Base-by-base conservation (phyloP, 768 basidiomycete species). In the Leccinum boreale region DNA sequence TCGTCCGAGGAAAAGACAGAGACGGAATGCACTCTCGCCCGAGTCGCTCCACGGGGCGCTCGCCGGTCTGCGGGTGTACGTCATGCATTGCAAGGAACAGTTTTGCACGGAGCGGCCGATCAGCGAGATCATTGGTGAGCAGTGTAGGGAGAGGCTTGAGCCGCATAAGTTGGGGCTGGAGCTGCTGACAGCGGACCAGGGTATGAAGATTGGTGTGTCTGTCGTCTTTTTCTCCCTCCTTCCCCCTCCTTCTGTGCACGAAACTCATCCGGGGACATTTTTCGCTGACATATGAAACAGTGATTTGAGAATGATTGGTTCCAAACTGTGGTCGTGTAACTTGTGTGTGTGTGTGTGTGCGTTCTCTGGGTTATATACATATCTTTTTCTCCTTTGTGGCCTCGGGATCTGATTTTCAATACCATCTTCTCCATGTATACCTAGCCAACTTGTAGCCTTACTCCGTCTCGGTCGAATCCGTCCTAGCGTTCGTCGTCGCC, bases 71-170 rank as follows among this genome's bases (percentile, higher is more conserved):
- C 76, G 78, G 29, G 78, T 97, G n/a, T 92, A 83, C 69, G 76
- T 97, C 55, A 91, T 84, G 44, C 94, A 97, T 67, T 92, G 92
- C 78, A 97, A 98, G 69, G 92, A 92, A 58, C 79, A 82, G 46
- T 73, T 88, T 53, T 73, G 74, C 19, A 73, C 73, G 45, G 80
- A 82, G 49, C 71, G 73, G 26, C 82, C 85, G 29, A 82, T 86
- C 29, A 77, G 79, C 57, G 78, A 87, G 14, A 74, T 89, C 28
- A 95, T 98, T 58, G 80, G 84, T 46, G 77, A 83, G 15, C 90
- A 97, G 72, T 82, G 95, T 58, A 76, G 79, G 48, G 77, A 78
- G 33, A 72, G 93, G 51, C 84, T 92, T 23, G 75, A 78, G 19
- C 75, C 75, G 49, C 81, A 79, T 60, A 76, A 74, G n/a, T 77